phyloP scores from a whole-genome alignment of 2,329 filamentous ascomycete genomes.

The Arthrocladium fulminans region DNA sequence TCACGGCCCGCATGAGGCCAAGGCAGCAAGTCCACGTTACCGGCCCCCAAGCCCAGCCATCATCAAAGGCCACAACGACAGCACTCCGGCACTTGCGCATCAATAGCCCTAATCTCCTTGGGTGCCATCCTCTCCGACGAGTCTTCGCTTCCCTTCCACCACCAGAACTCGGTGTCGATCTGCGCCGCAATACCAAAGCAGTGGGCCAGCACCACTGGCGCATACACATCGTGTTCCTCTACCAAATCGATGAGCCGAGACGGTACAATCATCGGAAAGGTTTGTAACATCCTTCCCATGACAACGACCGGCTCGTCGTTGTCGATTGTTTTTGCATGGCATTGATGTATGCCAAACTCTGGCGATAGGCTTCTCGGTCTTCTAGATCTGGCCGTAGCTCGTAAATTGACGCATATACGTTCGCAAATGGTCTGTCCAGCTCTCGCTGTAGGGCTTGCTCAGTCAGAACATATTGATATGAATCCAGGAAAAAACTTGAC shows the following conservation, averaged over 20 bases:
- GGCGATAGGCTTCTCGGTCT: constrained; percentile 23
- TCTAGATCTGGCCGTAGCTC: constrained; percentile 18
- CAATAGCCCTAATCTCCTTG: constrained; percentile 24
- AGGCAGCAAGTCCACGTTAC: too few relatives aligned
- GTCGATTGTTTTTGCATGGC: constrained; percentile 22
- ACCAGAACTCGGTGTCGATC: constrained; percentile 18
- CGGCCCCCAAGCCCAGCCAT: background rate
- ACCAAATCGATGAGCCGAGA: constrained; percentile 26
- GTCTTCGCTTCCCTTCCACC: constrained; percentile 22
- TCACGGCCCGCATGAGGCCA: too few relatives aligned
- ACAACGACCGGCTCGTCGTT: constrained; percentile 21
- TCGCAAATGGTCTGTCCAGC: background rate
- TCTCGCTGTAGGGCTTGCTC: background rate
- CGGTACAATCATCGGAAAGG: constrained; percentile 27
- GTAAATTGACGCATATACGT: background rate
- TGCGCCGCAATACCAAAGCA: constrained; percentile 22
- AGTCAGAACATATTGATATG: background rate
- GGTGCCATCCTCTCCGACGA: constrained; percentile 19
- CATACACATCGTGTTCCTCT: constrained; percentile 23
- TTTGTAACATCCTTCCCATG: constrained; percentile 25
- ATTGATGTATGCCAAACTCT: constrained; percentile 25
- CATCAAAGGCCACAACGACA: constrained; percentile 25
- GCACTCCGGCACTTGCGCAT: constrained; percentile 20
- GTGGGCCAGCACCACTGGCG: constrained; percentile 27
- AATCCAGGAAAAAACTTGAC: constrained; percentile 10